phyloP scores from a whole-genome alignment of 2,329 filamentous ascomycete genomes.

The Chaetothyriales sp. region DNA sequence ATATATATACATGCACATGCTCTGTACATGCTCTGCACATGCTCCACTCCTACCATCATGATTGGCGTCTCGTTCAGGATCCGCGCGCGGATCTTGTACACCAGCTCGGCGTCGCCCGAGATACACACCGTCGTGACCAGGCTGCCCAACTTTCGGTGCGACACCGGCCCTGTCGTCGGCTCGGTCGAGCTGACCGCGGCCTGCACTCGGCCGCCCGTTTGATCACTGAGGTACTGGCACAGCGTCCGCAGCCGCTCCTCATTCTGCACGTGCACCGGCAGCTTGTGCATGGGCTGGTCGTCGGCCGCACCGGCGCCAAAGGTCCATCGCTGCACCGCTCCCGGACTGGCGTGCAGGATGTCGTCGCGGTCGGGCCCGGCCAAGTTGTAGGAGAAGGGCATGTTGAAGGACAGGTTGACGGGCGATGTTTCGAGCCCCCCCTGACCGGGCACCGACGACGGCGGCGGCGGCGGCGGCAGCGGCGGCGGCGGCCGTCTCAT shows the following conservation, averaged over 20 bases:
- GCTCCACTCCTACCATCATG: constrained; percentile 55
- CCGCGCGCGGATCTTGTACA: constrained; percentile 77
- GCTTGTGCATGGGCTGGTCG: constrained; percentile 68
- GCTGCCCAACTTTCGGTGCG: constrained; percentile 39
- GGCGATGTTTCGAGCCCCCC: constrained; percentile 49
- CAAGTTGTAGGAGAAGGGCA: constrained; percentile 87
- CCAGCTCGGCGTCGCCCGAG: constrained; percentile 72
- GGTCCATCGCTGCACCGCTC: constrained; percentile 82
- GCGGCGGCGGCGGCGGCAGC: constrained; percentile 34
- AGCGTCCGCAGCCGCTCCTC: constrained; percentile 64
- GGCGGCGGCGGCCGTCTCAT: constrained; percentile 42
- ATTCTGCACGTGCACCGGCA: constrained; percentile 85
- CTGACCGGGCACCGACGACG: constrained; percentile 13
- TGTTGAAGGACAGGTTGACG: constrained; percentile 92
- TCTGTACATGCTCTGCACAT: no score
- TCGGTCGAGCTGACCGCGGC: constrained; percentile 73
- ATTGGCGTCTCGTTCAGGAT: constrained; percentile 87
- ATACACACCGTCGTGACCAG: constrained; percentile 79
- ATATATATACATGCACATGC: no score
- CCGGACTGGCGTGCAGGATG: constrained; percentile 79
- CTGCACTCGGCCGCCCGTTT: constrained; percentile 56
- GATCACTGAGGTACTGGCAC: constrained; percentile 67
- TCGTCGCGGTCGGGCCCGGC: constrained; percentile 87
- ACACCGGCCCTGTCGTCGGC: constrained; percentile 49
- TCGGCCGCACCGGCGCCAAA: constrained; percentile 79